phyloP scores from a whole-genome alignment of 805 yeast species.

The Yarrowia sp. region DNA sequence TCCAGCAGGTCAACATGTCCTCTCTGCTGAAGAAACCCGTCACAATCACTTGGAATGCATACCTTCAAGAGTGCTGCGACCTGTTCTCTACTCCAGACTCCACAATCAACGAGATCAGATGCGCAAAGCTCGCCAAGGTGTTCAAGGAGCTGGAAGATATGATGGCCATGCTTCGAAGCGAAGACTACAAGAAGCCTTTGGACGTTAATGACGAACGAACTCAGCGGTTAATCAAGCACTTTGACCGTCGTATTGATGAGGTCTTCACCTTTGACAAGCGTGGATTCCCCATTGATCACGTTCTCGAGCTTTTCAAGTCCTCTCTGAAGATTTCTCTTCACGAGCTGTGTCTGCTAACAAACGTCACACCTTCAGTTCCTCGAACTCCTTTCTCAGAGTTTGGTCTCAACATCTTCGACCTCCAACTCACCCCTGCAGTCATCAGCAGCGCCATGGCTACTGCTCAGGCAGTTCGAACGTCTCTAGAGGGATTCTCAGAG shows the following conservation, averaged over 20 bases:
- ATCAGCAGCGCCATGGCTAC: conserved; percentile 47
- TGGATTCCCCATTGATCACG: conserved; percentile 50
- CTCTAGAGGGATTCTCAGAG: conserved; percentile 42
- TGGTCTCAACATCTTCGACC: conserved; percentile 44
- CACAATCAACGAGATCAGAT: conserved; percentile 50
- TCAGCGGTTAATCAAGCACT: conserved; percentile 56
- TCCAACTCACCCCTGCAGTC: conserved; percentile 44
- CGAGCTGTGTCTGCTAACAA: conserved; percentile 49
- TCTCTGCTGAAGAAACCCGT: conserved; percentile 69
- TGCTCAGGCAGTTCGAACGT: conserved; percentile 43
- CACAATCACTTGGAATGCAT: conserved; percentile 56
- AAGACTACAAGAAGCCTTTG: conserved; percentile 48
- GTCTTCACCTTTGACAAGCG: conserved; percentile 48
- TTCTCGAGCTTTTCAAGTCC: conserved; percentile 57
- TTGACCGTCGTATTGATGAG: conserved; percentile 57
- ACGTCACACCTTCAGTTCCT: conserved; percentile 45
- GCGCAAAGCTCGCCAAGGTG: conserved; percentile 66
- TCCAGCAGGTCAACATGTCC: conserved; percentile 67
- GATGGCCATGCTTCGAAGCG: conserved; percentile 51
- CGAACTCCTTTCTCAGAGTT: conserved; percentile 51
- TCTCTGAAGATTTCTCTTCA: conserved; percentile 57
- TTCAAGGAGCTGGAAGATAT: conserved; percentile 68
- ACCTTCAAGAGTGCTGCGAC: conserved; percentile 66
- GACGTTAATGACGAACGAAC: conserved; percentile 51
- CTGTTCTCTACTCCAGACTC: conserved; percentile 54